Evolutionary conservation across 2,329 filamentous ascomycete species (phyloP), one percentile per base, ranked within the genome.

Genomic region (Colletotrichum chrysophilum): DNA sequence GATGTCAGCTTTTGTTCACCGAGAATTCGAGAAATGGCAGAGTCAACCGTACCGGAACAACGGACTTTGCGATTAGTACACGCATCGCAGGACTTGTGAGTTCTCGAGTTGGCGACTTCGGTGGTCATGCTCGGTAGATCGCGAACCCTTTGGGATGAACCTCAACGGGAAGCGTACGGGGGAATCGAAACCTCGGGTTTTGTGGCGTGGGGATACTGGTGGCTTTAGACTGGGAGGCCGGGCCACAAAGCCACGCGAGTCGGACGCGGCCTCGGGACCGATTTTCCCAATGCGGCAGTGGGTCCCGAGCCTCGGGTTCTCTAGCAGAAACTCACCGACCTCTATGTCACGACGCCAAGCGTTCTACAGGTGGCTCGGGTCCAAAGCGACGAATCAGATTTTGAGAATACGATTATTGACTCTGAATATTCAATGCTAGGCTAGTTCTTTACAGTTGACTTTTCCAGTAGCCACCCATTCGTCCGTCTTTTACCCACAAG

Each of bases 41-140:
- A 52, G n/a, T 7, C 43, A 52, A 52, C 43, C 70, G 16, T 70
- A 86, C 85, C 83, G 13, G 81, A 80, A 72, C 84, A 86, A 70
- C 84, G 83, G 24, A 86, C 84, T 77, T 86, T 86, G 65, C 85
- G 83, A 36, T 78, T 71, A 74, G 85, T 85, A 78, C 85, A 86
- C 43, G 80, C 79, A 77, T 86, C 83, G 78, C 85, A 86, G 9
- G 83, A 82, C 76, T 80, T 84, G 70, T 79, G 78, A 14, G 60
- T 74, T 28, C 71, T 56, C 43, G 43, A 70, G 14, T n/a, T 56
- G 34, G 48, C 30, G n/a, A 36, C 21, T 14, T 65, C 61, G 16
- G 24, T 70, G 10, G 60, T 21, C 66, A 74, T 74, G 12, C 21
- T 70, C 34, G 30, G 66, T 16, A 34, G 9, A 52, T 34, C 28